Evolutionary conservation across 1,284 basidiomycete genomes (phyloP), one percentile per base, ranked within the genome.

Genomic region (Apiotrichum sp.): DNA sequence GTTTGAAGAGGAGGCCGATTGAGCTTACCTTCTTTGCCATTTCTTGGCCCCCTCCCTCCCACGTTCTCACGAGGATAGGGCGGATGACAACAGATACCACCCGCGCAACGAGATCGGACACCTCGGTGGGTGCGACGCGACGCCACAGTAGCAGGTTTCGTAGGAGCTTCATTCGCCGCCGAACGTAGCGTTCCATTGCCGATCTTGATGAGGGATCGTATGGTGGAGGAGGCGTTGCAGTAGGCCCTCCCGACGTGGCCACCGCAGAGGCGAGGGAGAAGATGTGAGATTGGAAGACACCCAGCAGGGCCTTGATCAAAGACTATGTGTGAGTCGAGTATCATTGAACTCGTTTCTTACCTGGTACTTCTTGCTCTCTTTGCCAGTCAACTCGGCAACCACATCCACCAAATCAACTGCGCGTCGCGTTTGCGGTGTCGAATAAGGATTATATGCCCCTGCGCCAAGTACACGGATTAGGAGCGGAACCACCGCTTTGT

Each of bases 371-470:
- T 67, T 61, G 62, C 81, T 83, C 29, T 82, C 84, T 45, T 75
- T 76, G 51, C 86, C 86, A n/a, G 91, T 80, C 49, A 84, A 86
- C 13, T 84, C 83, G 69, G 88, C 86, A 5, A 93, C 77, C 71
- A 95, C 86, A 69, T 96, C 91, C 13, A 83, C 80, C 6, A 95
- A 70, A 73, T 92, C 85, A 14, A 89, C 76, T 42, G 87, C 78
- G 47, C 83, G 79, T 36, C 82, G 79, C 4, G 87, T 80, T 69
- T 88, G 82, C 41, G 67, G 76, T n/a, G 79, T 77, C 1, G 89
- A 93, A 72, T 89, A 92, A 0, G 87, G 85, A 71, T 97, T 88
- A 56, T 93, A 80, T 1, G 83, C 86, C 34, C 89, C 89, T 5
- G 79, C 78, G 65, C 87, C 82, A 31, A 93, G 70, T 16, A 89